Evolutionary conservation across 2,329 filamentous ascomycete species (phyloP).

Genomic region (Exophiala spinifera): DNA sequence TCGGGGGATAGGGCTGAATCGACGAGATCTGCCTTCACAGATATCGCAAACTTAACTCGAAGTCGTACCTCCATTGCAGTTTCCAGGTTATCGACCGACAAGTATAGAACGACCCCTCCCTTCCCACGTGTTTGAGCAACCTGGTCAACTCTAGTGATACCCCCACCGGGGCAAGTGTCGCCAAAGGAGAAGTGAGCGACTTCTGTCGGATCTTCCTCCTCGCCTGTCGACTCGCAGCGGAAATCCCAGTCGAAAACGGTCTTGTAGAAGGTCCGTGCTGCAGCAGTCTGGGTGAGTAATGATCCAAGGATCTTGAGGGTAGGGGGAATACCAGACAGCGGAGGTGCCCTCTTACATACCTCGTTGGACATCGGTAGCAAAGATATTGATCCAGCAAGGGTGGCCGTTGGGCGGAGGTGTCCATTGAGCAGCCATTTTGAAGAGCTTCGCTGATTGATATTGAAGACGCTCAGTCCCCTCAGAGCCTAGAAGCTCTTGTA

Average conservation of each 20-base stretch:
- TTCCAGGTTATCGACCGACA: slow-evolving; percentile 28
- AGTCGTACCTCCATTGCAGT: slow-evolving; percentile 19
- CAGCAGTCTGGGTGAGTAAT: too few relatives aligned
- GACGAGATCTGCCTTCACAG: too few relatives aligned
- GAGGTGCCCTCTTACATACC: slow-evolving; percentile 15
- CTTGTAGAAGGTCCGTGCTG: slow-evolving; percentile 29
- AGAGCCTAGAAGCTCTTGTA: too few relatives aligned
- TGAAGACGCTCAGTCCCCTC: too few relatives aligned
- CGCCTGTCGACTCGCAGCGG: background rate
- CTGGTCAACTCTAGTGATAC: slow-evolving; percentile 23
- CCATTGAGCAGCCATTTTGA: slow-evolving; percentile 17
- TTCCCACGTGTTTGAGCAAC: slow-evolving; percentile 12
- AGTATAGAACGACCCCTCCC: slow-evolving; percentile 25
- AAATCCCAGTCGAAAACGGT: slow-evolving; percentile 30
- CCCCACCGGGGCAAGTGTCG: slow-evolving; percentile 17
- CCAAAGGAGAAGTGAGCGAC: slow-evolving; percentile 27
- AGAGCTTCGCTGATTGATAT: too few relatives aligned
- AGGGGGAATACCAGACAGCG: background rate
- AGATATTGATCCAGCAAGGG: slow-evolving; percentile 30
- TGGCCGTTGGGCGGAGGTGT: slow-evolving; percentile 25
- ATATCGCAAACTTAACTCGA: background rate
- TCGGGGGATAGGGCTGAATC: background rate
- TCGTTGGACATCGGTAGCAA: slow-evolving; percentile 25
- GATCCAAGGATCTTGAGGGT: too few relatives aligned
- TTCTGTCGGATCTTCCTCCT: slow-evolving; percentile 13